Conservation (phyloP, 2,329 filamentous ascomycete genomes). For the Fusarium ambrosium region DNA sequence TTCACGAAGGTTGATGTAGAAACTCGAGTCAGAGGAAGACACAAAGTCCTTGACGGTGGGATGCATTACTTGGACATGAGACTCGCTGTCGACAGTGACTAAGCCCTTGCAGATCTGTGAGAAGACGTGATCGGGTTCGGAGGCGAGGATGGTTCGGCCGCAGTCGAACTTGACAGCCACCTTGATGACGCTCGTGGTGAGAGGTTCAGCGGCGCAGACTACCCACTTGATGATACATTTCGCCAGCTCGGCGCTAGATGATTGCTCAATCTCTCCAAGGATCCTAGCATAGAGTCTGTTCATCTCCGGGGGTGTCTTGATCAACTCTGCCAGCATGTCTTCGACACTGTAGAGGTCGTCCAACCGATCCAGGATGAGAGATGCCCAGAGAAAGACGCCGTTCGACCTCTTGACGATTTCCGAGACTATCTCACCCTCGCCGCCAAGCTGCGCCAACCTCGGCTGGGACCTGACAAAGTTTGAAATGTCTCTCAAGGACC, state of each 20-base stretch:
- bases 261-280: neutral
- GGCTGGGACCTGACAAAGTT: neutral
- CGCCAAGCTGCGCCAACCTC: neutral
- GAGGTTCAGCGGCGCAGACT: neutral
- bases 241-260: neutral
- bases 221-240: neutral
- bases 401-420: neutral
- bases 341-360: neutral
- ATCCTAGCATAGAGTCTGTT: neutral
- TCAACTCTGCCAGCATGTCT: neutral
- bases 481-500: neutral
- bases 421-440: neutral
- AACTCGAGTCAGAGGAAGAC: neutral
- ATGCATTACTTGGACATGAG: neutral
- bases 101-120: neutral
- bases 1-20: neutral
- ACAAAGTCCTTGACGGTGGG: neutral
- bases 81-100: neutral
- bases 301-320: neutral
- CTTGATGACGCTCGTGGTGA: neutral
- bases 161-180: neutral
- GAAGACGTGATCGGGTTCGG: neutral
- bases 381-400: neutral
- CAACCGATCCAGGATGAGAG: neutral
- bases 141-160: neutral